phyloP scores from a whole-genome alignment of 1,284 basidiomycete species.

The Pulveroboletus sp. region DNA sequence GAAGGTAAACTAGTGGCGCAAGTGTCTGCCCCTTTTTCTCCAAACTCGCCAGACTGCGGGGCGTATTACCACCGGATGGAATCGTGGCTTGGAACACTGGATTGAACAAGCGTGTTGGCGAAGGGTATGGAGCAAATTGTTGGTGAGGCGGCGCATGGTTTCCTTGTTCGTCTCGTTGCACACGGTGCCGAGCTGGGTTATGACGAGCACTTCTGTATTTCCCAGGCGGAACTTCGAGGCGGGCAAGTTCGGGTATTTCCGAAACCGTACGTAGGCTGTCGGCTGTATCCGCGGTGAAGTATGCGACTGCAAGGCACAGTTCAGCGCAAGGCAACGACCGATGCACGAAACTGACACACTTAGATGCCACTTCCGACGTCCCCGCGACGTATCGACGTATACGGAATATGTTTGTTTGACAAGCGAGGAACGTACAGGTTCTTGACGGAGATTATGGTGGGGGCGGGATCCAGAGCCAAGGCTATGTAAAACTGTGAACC shows the following conservation, averaged over 20 bases:
- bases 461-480: slow-evolving; percentile 38
- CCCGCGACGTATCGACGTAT: slow-evolving; percentile 59
- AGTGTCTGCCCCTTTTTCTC: slow-evolving; percentile 38
- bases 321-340: slow-evolving; percentile 8
- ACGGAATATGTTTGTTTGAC: slow-evolving; percentile 82
- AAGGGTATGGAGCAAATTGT: slow-evolving; percentile 37
- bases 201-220: slow-evolving; percentile 65
- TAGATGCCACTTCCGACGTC: slow-evolving; percentile 76
- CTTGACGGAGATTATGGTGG: slow-evolving; percentile 37
- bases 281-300: slow-evolving; percentile 64
- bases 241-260: slow-evolving; percentile 53
- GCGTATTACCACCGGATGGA: slow-evolving; percentile 3
- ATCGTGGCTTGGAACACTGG: slow-evolving; percentile 8
- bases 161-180: slow-evolving; percentile 26
- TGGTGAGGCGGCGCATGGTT: slow-evolving; percentile 20
- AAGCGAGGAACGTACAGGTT: slow-evolving; percentile 50
- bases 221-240: slow-evolving; percentile 56
- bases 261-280: slow-evolving; percentile 59
- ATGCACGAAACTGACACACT: slow-evolving; percentile 47
- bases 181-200: slow-evolving; percentile 36
- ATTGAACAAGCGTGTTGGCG: slow-evolving; percentile 27
- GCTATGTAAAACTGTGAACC: slow-evolving; percentile 29
- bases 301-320: slow-evolving; percentile 53
- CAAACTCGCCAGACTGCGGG: slow-evolving; percentile 2
- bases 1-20: slow-evolving; percentile 57